Percentiles rank a stretch among this genome's conserved stretches.
Evolutionary conservation across 305 asterid species (phyloP).

Genomic region (Fraxinus angustifolia): DNA sequence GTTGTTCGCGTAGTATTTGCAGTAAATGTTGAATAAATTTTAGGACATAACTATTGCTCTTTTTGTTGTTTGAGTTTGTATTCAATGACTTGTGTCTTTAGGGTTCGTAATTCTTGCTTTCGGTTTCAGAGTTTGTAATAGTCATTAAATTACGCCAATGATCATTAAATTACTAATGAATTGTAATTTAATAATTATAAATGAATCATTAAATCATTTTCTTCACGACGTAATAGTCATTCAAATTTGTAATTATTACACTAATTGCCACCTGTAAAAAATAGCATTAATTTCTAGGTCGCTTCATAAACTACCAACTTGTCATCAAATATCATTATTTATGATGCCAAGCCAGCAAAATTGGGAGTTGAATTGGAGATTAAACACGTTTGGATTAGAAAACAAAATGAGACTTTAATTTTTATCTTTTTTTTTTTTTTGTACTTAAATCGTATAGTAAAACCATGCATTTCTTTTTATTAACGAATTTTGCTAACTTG

Average conservation of each 20-base stretch:
- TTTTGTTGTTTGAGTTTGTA: no score
- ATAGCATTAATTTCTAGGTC: background rate
- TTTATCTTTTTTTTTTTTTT: no score
- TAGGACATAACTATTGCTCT: background rate
- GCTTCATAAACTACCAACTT: background rate
- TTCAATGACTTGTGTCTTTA: no score
- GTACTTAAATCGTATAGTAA: no score
- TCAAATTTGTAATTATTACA: background rate
- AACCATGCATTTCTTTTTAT: no score
- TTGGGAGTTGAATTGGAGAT: background rate
- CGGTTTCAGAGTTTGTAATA: background rate
- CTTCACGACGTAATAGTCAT: background rate
- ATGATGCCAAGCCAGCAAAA: background rate
- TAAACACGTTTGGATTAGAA: background rate
- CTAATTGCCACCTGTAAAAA: background rate
- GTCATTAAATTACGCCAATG: background rate
- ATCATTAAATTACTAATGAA: no score
- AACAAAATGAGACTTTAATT: no score
- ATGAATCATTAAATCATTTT: background rate
- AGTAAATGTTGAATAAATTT: slow-evolving; percentile 40
- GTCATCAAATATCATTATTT: background rate
- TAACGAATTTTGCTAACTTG: background rate
- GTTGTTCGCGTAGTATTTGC: slow-evolving; percentile 56
- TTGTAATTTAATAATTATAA: no score
- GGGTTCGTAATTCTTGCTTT: background rate